phyloP scores from a whole-genome alignment of 257 asterid species.

The Solanum chilense region DNA sequence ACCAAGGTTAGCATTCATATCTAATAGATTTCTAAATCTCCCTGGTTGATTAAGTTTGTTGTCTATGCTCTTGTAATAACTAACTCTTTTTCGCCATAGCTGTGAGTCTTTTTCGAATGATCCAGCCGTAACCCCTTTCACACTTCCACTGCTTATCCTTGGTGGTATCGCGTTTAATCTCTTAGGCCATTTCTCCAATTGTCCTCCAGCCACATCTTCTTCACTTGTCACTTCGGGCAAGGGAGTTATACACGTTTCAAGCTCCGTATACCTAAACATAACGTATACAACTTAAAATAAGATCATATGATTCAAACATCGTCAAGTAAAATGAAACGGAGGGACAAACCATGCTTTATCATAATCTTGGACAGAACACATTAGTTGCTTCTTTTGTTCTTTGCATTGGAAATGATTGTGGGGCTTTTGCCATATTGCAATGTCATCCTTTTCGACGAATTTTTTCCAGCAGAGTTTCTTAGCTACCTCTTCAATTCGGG shows the following conservation, averaged over 20 bases:
- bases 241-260: constrained; percentile 64
- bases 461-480: constrained; percentile 75
- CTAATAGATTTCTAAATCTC: constrained; percentile 10
- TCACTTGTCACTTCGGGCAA: constrained; percentile 45
- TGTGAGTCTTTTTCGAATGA: constrained; percentile 29
- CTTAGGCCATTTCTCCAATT: constrained; percentile 57
- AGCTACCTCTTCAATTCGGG: constrained; percentile 53
- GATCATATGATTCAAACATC: background rate
- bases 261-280: constrained; percentile 49
- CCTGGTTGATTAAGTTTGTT: constrained; percentile 35
- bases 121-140: constrained; percentile 31
- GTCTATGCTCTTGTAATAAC: constrained; percentile 55
- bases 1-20: constrained; percentile 21
- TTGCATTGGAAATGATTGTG: constrained; percentile 45
- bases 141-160: constrained; percentile 45
- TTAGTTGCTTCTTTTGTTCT: constrained; percentile 4
- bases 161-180: constrained; percentile 52
- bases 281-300: background rate
- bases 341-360: constrained; percentile 61
- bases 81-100: constrained; percentile 56
- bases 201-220: constrained; percentile 55
- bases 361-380: constrained; percentile 39
- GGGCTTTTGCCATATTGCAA: constrained; percentile 85
- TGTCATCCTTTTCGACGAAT: constrained; percentile 61
- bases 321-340: background rate